Base-by-base conservation (phyloP, 306 rosid species). In the Rosa multiflora region DNA sequence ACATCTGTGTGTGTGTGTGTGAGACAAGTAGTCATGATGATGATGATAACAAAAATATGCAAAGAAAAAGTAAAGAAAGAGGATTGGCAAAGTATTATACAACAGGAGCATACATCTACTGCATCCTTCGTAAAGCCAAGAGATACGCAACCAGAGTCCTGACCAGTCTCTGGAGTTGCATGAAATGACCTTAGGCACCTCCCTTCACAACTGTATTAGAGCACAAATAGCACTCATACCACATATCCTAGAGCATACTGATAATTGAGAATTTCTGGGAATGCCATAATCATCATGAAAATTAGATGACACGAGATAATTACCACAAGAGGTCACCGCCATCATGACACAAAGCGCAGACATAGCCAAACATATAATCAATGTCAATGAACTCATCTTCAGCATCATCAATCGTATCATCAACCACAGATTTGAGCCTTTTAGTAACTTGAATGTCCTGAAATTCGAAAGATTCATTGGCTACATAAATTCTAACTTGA, bases 141-240 rank as follows among this genome's bases (percentile, higher is more conserved):
- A 78, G 97, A 88, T 56, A 3, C 81, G 70, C 98, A 94, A 18
- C 13, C 1, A 74, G 94, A 88, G 21, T 88, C 90, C 20, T 49
- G 81, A 62, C 85, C 92, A 76, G 81, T 85, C 78, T 89, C 86
- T 74, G 48, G 77, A 78, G 86, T 87, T 37, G 94, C 89, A 89
- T 94, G 98, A 79, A 94, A 94, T 3, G 97, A 88, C 87, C 97
- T 89, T 86, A 94, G 76, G 90, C 98, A 94, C 78, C 87, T 87
- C 75, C 98, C 97, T 15, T 92, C 98, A 76, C 98, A 94, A 79
- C 98, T 92, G 83, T 85, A 82, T 23, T 35, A 52, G 55, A 76
- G 20, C 46, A 83, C 49, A 81, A 79, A 48, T 80, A 32, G 12
- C 20, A 70, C 0, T 6, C 43, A 62, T 47, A 52, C 20, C 40